These are phyloP conservation scores for Penicillium cataractarum DNA, from an alignment of 495 filamentous ascomycete species.

Conservation along the genomic window DNA sequence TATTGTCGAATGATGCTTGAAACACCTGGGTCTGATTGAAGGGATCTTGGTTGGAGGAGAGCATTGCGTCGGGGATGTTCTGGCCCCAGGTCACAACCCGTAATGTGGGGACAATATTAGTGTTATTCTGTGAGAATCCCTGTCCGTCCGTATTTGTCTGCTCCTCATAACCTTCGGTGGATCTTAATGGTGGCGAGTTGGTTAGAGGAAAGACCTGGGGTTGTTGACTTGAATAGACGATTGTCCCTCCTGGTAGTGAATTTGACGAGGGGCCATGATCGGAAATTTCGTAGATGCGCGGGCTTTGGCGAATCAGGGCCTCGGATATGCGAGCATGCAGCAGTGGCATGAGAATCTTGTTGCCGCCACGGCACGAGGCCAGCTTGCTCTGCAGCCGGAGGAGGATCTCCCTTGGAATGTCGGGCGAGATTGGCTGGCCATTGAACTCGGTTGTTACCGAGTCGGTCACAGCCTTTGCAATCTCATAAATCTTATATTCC, in stretches of 20 bases:
- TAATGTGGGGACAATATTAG: background rate
- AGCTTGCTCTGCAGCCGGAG: constrained; percentile 5
- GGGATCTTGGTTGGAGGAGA: background rate
- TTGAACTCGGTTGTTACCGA: constrained; percentile 1
- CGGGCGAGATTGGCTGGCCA: background rate
- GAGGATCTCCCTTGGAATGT: background rate
- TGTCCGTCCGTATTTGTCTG: background rate
- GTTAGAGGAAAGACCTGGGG: background rate
- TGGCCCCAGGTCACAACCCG: background rate
- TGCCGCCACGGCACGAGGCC: constrained; percentile 1
- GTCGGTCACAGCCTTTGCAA: constrained; percentile 3
- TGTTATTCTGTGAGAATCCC: background rate
- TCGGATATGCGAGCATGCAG: constrained; percentile 3
- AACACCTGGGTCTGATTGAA: background rate
- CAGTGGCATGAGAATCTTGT: background rate
- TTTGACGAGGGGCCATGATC: background rate
- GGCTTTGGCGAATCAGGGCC: background rate
- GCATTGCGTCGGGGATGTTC: background rate
- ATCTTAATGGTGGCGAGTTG: background rate
- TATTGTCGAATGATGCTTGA: background rate
- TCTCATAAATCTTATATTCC: constrained; percentile 2
- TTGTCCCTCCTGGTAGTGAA: background rate
- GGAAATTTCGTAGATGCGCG: background rate
- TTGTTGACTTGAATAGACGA: background rate
- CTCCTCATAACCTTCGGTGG: background rate